phyloP scores from a whole-genome alignment of 305 asterid genomes.

The Fraxinus sp. region DNA sequence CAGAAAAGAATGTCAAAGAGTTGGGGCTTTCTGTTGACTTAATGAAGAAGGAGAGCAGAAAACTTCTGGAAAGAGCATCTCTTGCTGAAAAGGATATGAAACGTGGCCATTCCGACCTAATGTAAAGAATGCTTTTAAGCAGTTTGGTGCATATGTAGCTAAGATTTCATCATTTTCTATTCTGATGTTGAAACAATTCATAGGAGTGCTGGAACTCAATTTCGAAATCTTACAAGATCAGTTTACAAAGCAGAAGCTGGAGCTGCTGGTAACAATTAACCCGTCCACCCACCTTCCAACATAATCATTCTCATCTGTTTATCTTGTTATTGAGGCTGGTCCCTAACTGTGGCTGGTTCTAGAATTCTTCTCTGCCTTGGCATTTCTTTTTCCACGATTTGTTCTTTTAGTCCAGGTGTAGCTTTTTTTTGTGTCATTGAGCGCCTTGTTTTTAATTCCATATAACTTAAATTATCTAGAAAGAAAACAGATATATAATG shows the following conservation, averaged over 20 bases:
- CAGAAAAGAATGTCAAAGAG: slow-evolving; percentile 74
- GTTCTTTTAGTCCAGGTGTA: background rate
- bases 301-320: background rate
- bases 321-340: background rate
- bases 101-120: slow-evolving; percentile 64
- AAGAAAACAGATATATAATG: background rate
- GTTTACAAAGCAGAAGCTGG: slow-evolving; percentile 69
- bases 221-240: slow-evolving; percentile 62
- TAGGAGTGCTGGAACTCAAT: slow-evolving; percentile 76
- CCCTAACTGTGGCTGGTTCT: background rate
- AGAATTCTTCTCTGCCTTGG: background rate
- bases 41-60: slow-evolving; percentile 84
- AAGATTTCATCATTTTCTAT: slow-evolving; percentile 25
- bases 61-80: slow-evolving; percentile 75
- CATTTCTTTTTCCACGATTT: background rate
- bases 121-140: slow-evolving; percentile 38
- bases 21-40: slow-evolving; percentile 68
- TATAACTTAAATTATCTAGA: background rate
- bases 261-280: slow-evolving; percentile 56
- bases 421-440: background rate
- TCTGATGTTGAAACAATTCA: slow-evolving; percentile 31
- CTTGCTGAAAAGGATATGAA: slow-evolving; percentile 87
- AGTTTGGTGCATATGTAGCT: slow-evolving; percentile 10
- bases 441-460: background rate
- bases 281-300: background rate